Evolutionary conservation across 1,284 basidiomycete genomes (phyloP).

Genomic region (Marasmius sp.): DNA sequence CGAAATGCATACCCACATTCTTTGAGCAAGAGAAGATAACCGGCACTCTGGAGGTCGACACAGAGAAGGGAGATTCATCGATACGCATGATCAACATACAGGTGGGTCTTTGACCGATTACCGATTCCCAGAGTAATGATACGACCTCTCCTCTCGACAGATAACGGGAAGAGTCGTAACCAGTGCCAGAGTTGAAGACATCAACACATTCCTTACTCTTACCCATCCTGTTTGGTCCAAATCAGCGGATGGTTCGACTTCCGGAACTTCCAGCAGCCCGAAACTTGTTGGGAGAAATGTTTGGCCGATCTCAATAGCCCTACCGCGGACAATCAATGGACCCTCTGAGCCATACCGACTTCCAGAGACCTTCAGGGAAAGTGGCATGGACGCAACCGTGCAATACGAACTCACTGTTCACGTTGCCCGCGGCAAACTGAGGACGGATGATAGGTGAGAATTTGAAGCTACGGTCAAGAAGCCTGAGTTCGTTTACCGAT

Average conservation of each 20-base stretch:
- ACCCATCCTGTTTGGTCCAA: slow-evolving; percentile 46
- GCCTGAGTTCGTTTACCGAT: background rate
- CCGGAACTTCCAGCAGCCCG: slow-evolving; percentile 32
- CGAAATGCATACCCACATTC: slow-evolving; percentile 44
- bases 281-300: slow-evolving; percentile 42
- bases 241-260: slow-evolving; percentile 35
- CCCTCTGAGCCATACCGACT: slow-evolving; percentile 37
- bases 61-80: slow-evolving; percentile 43
- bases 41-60: slow-evolving; percentile 40
- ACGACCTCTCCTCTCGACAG: slow-evolving; percentile 20
- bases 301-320: slow-evolving; percentile 44
- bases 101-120: slow-evolving; percentile 25
- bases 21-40: slow-evolving; percentile 50
- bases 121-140: background rate
- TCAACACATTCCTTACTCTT: slow-evolving; percentile 41
- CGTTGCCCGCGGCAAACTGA: slow-evolving; percentile 44
- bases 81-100: slow-evolving; percentile 42
- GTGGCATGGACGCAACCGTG: slow-evolving; percentile 41
- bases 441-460: slow-evolving; percentile 44
- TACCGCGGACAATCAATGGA: slow-evolving; percentile 31
- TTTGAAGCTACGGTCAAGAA: background rate
- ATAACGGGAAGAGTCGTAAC: slow-evolving; percentile 48
- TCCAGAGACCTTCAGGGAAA: slow-evolving; percentile 49
- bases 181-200: slow-evolving; percentile 38
- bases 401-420: slow-evolving; percentile 46